Percentiles rank a stretch among this genome's conserved stretches.
Conservation (phyloP, 2,329 filamentous ascomycete species). For the Rutstroemia sp. region DNA sequence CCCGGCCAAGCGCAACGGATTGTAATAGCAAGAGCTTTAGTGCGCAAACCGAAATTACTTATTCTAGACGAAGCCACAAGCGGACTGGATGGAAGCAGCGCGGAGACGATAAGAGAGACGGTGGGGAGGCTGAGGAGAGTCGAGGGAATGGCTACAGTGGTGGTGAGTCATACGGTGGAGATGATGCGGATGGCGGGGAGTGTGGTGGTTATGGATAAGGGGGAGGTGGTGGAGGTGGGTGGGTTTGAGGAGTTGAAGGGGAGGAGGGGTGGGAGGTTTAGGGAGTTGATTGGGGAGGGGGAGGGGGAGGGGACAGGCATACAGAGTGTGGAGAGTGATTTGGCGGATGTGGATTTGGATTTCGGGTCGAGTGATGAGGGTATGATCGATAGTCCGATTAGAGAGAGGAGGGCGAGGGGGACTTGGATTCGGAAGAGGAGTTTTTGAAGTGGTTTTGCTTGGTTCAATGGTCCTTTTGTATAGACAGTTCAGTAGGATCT, state of each 20-base stretch:
- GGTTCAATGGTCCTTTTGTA: too few relatives aligned
- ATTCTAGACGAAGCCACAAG: slow-evolving; percentile 85
- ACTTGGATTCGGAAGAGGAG: background rate
- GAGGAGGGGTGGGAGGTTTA: slow-evolving; percentile 18
- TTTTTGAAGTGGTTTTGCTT: background rate
- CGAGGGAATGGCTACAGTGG: slow-evolving; percentile 56
- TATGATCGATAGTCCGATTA: background rate
- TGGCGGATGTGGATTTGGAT: background rate
- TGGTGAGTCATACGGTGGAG: slow-evolving; percentile 74
- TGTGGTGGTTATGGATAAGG: slow-evolving; percentile 65
- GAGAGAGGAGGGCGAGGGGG: background rate
- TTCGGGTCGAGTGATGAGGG: background rate
- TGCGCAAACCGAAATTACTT: slow-evolving; percentile 62
- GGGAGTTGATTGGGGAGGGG: slow-evolving; percentile 15
- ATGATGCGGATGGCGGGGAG: slow-evolving; percentile 81
- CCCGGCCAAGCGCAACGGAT: slow-evolving; percentile 80
- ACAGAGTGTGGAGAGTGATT: background rate
- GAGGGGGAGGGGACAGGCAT: too few relatives aligned
- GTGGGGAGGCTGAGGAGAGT: slow-evolving; percentile 44
- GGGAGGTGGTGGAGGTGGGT: slow-evolving; percentile 60
- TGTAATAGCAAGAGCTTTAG: slow-evolving; percentile 71
- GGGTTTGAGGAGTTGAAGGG: slow-evolving; percentile 50
- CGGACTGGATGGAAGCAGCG: slow-evolving; percentile 64
- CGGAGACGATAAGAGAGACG: slow-evolving; percentile 55
- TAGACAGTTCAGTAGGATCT: too few relatives aligned